Evolutionary conservation across 148 eudicot genomes (phyloP).

Genomic region (Spergularia bocconei): DNA sequence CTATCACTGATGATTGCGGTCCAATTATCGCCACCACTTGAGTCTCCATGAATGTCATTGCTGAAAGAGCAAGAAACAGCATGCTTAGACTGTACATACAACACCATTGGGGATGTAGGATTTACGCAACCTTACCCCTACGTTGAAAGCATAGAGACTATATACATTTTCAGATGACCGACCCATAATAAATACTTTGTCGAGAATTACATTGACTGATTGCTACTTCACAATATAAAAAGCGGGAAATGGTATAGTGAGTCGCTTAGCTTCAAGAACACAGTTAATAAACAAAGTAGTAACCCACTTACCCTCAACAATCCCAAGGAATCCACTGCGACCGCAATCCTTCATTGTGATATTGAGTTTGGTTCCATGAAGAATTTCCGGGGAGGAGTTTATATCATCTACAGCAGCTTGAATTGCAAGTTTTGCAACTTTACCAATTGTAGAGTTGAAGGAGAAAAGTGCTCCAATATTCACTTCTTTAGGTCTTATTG

Average conservation of each 20-base stretch:
- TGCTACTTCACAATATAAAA: too few relatives aligned
- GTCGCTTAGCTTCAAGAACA: too few relatives aligned
- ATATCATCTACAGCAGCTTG: conserved; percentile 64
- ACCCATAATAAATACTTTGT: too few relatives aligned
- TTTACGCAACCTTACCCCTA: too few relatives aligned
- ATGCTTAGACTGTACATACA: too few relatives aligned
- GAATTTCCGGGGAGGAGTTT: conserved; percentile 46
- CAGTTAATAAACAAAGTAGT: background rate
- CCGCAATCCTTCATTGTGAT: conserved; percentile 44
- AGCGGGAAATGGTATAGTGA: too few relatives aligned
- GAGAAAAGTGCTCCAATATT: conserved; percentile 53
- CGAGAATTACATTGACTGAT: too few relatives aligned
- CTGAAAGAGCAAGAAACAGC: conserved; percentile 31
- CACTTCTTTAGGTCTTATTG: conserved; percentile 43
- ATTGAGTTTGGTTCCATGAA: conserved; percentile 49
- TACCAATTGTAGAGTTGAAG: conserved; percentile 48
- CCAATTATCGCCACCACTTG: conserved; percentile 64
- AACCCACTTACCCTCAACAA: conserved; percentile 41
- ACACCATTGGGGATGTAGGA: too few relatives aligned
- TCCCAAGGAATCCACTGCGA: conserved; percentile 51
- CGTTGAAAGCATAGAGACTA: too few relatives aligned
- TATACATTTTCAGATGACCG: too few relatives aligned
- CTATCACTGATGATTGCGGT: conserved; percentile 59
- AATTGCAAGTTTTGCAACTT: conserved; percentile 58
- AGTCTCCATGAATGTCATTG: conserved; percentile 59